These are phyloP conservation scores for Trichoderma sp. DNA, from an alignment of 2,329 filamentous ascomycete species.

Conservation along the genomic window DNA sequence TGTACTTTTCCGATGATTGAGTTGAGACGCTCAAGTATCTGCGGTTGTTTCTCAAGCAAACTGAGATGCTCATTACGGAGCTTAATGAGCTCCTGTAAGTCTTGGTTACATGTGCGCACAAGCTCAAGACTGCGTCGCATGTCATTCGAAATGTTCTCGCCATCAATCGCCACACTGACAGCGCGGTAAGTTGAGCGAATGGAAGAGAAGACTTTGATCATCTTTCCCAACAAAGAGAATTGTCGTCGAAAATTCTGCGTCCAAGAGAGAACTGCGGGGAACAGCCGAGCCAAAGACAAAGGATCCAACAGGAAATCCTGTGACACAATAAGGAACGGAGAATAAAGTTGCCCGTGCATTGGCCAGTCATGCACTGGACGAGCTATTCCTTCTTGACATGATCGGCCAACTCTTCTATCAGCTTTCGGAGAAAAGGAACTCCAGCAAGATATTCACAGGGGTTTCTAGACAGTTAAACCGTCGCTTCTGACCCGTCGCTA, in stretches of 20 bases:
- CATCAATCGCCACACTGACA: not conserved
- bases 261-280: not conserved
- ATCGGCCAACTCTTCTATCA: not conserved
- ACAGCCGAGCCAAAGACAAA: not conserved
- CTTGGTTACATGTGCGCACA: not conserved
- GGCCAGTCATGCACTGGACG: not conserved
- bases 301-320: not conserved
- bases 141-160: not conserved
- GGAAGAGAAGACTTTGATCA: not conserved
- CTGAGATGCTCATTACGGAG: not conserved
- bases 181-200: not conserved
- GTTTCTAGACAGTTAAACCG: not conserved
- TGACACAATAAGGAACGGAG: not conserved
- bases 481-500: not conserved
- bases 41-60: not conserved
- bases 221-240: not conserved
- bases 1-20: not conserved
- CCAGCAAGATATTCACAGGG: not conserved
- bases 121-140: not conserved
- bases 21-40: not conserved
- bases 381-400: not conserved
- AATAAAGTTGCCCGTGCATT: not conserved
- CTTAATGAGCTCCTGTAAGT: not conserved
- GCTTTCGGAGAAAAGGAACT: not conserved
- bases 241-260: not conserved